Evolutionary conservation across 192 early-diverging fungal genomes (phyloP).

Genomic region (Obelidium mucronatum): DNA sequence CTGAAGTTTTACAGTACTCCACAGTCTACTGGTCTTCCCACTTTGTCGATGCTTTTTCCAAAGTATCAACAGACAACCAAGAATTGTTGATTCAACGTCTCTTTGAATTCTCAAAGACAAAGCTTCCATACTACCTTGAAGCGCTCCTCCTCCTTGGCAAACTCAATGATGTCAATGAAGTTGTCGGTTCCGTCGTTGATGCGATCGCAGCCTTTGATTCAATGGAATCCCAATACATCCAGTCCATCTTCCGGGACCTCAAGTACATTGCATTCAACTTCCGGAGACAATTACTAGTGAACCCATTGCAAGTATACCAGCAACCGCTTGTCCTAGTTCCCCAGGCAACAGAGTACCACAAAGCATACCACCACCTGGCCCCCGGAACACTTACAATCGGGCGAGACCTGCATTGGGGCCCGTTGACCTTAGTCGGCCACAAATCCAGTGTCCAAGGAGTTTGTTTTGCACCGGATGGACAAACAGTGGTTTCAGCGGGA

Average conservation of each 20-base stretch:
- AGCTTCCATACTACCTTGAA: neutral
- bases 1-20: neutral
- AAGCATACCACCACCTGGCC: neutral
- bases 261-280: neutral
- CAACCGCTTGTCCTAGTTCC: neutral
- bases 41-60: neutral
- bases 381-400: neutral
- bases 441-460: too few species aligned
- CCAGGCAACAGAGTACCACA: neutral
- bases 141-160: neutral
- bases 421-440: slow-evolving; percentile 12
- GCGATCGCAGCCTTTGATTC: neutral
- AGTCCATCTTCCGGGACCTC: neutral
- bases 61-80: neutral
- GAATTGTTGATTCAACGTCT: neutral
- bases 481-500: slow-evolving; percentile 6
- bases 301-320: neutral
- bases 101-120: neutral
- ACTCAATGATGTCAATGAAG: neutral
- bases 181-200: neutral
- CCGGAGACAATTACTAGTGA: neutral
- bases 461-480: slow-evolving; percentile 16
- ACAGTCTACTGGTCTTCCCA: slow-evolving; percentile 3
- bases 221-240: neutral
- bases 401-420: neutral